A percentile compares a stretch with the other conserved stretches of the same genome.
Evolutionary conservation across 768 basidiomycete species (phyloP).

Genomic region (Mycena vulgaris): DNA sequence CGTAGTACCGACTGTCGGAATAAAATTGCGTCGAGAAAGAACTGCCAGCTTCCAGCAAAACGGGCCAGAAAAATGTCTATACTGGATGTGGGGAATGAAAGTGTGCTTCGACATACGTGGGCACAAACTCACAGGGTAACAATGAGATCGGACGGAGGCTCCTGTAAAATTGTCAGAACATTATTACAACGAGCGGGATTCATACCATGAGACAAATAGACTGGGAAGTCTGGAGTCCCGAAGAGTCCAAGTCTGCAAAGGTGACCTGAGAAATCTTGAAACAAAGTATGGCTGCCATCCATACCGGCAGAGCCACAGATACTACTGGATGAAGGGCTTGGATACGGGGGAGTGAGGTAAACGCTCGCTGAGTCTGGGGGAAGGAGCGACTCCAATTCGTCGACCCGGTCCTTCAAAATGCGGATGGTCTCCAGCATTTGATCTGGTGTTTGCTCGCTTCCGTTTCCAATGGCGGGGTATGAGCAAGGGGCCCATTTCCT

Average conservation of each 20-base stretch:
- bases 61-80: constrained; percentile 12
- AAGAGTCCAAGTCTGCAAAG: too few relatives aligned
- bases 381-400: constrained; percentile 16
- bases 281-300: too few relatives aligned
- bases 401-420: not conserved
- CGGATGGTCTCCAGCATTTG: constrained; percentile 29
- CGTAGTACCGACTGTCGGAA: constrained; percentile 66
- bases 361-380: not conserved
- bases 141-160: not conserved
- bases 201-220: not conserved
- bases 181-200: not conserved
- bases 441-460: not conserved
- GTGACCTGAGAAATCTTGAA: too few relatives aligned
- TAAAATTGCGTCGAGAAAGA: constrained; percentile 50
- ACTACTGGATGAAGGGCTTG: not conserved
- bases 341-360: constrained; percentile 16
- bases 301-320: not conserved
- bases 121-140: not conserved
- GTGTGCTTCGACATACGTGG: not conserved
- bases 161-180: not conserved
- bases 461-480: not conserved
- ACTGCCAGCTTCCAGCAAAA: constrained; percentile 19
- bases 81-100: not conserved
- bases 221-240: not conserved
- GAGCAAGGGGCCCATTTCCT: constrained; percentile 22